A percentile compares a stretch with the other conserved stretches of the same genome.
Conservation (phyloP, 176 grass and related monocot species). For the Cenchrus purpureus region DNA sequence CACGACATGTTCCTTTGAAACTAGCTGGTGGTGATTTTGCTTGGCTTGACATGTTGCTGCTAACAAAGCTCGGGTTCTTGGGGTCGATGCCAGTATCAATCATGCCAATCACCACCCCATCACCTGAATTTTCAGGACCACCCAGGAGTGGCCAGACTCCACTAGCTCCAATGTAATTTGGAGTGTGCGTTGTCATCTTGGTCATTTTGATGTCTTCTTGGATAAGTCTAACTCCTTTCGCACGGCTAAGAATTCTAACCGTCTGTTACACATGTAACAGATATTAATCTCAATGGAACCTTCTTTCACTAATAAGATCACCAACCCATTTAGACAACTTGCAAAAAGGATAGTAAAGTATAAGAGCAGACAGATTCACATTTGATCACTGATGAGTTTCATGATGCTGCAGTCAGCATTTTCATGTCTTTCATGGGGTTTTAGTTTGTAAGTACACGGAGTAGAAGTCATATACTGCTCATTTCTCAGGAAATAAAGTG, state of each 20-base stretch:
- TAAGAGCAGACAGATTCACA: not conserved
- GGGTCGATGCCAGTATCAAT: slow-evolving; percentile 95
- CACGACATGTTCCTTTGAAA: slow-evolving; percentile 81
- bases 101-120: slow-evolving; percentile 85
- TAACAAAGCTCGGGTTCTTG: slow-evolving; percentile 75
- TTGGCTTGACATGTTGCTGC: slow-evolving; percentile 40
- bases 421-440: not conserved
- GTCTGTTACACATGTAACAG: slow-evolving; percentile 45
- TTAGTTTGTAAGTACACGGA: slow-evolving; percentile 19
- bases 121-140: slow-evolving; percentile 65
- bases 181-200: slow-evolving; percentile 79
- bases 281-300: slow-evolving; percentile 1
- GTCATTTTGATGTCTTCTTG: slow-evolving; percentile 82
- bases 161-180: slow-evolving; percentile 70
- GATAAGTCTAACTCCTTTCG: slow-evolving; percentile 79
- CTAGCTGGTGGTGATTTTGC: slow-evolving; percentile 37
- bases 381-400: slow-evolving; percentile 1
- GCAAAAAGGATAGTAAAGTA: not conserved
- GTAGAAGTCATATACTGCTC: slow-evolving; percentile 8
- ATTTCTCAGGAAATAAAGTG: not conserved
- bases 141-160: slow-evolving; percentile 74
- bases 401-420: not conserved
- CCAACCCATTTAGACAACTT: slow-evolving; percentile 7
- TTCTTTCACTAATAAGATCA: slow-evolving; percentile 12
- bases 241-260: slow-evolving; percentile 53